These are phyloP conservation scores for Zizania latifolia DNA, from an alignment of 176 grass and related monocot genomes.

Conservation along the genomic window DNA sequence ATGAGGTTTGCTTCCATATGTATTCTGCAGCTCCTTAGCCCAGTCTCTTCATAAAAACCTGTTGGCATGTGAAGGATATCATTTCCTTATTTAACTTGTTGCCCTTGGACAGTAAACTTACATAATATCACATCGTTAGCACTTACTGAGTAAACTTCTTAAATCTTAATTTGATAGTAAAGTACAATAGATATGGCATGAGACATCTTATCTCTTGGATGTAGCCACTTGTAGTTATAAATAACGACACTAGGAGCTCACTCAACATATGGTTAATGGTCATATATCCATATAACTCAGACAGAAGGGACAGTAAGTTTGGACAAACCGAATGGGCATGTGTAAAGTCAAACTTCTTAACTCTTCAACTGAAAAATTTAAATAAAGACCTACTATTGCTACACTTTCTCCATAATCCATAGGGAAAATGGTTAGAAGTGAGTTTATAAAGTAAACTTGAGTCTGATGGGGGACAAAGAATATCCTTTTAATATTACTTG, in stretches of 20 bases:
- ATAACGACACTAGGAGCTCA: background rate
- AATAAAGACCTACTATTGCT: background rate
- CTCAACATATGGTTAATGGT: background rate
- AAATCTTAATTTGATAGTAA: background rate
- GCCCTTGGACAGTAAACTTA: background rate
- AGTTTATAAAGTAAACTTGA: slow-evolving; percentile 17
- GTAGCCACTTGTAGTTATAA: too few relatives aligned
- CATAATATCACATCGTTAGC: background rate
- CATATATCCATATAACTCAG: slow-evolving; percentile 16
- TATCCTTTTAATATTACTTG: background rate
- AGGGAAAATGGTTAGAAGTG: slow-evolving; percentile 4
- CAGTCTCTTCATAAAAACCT: background rate
- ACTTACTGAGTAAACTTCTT: background rate
- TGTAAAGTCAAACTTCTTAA: background rate
- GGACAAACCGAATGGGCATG: background rate
- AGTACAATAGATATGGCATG: background rate
- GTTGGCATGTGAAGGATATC: background rate
- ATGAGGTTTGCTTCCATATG: slow-evolving; percentile 14
- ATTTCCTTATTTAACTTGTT: background rate
- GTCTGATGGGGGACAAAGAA: background rate
- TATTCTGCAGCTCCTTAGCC: background rate
- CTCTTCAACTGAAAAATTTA: background rate
- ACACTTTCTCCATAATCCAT: background rate
- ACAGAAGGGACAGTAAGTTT: slow-evolving; percentile 1
- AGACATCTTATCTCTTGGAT: background rate